Evolutionary conservation across 768 basidiomycete genomes (phyloP).

Genomic region (Lentinula sp.): DNA sequence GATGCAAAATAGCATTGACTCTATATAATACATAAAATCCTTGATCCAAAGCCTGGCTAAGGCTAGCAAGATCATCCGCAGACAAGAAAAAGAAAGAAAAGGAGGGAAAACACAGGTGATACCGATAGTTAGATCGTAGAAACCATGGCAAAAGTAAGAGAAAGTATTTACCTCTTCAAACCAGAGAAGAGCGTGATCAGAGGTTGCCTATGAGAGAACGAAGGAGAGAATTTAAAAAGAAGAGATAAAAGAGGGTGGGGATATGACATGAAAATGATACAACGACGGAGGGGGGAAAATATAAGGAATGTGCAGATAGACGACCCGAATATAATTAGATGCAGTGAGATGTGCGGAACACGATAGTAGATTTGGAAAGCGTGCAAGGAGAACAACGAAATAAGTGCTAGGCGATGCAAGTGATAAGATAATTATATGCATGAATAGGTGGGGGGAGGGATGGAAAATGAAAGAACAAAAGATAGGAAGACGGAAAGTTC

Average conservation of each 20-base stretch:
- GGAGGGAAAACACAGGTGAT: constrained; percentile 19
- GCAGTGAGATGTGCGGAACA: constrained; percentile 12
- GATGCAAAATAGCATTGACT: constrained; percentile 28
- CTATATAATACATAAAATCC: constrained; percentile 35
- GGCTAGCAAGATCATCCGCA: constrained; percentile 14
- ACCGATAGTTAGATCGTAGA: constrained; percentile 15
- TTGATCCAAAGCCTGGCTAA: constrained; percentile 23
- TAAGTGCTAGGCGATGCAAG: constrained; percentile 8
- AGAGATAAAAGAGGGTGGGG: constrained; percentile 10
- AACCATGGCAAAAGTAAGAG: not conserved
- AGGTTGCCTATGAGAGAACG: not conserved
- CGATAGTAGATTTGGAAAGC: constrained; percentile 8
- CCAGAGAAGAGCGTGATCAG: constrained; percentile 5
- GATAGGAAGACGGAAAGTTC: constrained; percentile 18
- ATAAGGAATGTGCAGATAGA: constrained; percentile 8
- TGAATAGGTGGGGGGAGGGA: constrained; percentile 1
- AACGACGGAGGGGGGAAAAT: constrained; percentile 1
- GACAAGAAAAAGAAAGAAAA: constrained; percentile 13
- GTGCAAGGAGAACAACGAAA: constrained; percentile 6
- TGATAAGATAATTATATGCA: constrained; percentile 6
- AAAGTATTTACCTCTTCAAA: constrained; percentile 12
- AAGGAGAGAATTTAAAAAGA: constrained; percentile 3
- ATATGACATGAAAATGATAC: not conserved
- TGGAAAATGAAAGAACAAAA: not conserved
- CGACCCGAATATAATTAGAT: constrained; percentile 10